Evolutionary conservation across 148 eudicot genomes (phyloP).

Genomic region (Fagopyrum homotropicum): DNA sequence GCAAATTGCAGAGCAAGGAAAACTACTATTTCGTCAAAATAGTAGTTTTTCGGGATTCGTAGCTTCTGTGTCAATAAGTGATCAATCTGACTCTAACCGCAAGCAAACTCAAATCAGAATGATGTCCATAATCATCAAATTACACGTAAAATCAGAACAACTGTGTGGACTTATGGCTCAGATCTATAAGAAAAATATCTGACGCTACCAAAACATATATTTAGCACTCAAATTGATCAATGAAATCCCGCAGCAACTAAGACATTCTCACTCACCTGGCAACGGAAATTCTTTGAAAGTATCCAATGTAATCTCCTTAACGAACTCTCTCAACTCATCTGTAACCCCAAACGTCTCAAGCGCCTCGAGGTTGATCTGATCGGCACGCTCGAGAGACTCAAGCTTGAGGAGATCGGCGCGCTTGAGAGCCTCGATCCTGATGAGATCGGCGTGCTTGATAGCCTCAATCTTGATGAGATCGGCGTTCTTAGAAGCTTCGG

Average conservation of each 20-base stretch:
- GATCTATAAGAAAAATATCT: neutral
- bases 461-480: constrained; percentile 59
- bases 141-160: constrained; percentile 1
- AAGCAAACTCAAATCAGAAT: neutral
- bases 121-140: neutral
- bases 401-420: constrained; percentile 50
- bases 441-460: constrained; percentile 56
- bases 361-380: constrained; percentile 57
- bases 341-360: constrained; percentile 65
- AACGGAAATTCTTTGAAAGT: constrained; percentile 82
- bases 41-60: neutral
- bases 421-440: constrained; percentile 45
- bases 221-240: neutral
- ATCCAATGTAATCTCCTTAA: constrained; percentile 45
- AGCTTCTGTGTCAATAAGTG: neutral
- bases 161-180: neutral
- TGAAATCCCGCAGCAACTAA: neutral
- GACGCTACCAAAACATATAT: neutral
- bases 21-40: neutral
- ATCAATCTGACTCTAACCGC: constrained; percentile 1
- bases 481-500: constrained; percentile 44
- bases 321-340: constrained; percentile 83
- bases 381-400: constrained; percentile 55
- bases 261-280: constrained; percentile 30
- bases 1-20: neutral